These are phyloP conservation scores for Fraxinus sp. DNA, from an alignment of 305 asterid species.

Conservation along the genomic window DNA sequence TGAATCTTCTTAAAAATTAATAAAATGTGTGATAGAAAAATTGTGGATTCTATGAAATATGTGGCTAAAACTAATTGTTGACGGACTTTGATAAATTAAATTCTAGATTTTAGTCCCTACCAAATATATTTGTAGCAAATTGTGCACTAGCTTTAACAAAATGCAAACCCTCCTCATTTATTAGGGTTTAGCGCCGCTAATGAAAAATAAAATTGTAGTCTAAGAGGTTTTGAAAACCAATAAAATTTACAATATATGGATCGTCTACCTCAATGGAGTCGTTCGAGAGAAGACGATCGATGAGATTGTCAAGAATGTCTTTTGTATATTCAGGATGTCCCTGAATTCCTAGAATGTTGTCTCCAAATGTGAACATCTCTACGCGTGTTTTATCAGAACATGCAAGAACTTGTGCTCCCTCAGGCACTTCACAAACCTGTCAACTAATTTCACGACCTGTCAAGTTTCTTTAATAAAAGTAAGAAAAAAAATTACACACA, in stretches of 20 bases:
- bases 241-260: background rate
- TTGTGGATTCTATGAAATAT: background rate
- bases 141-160: background rate
- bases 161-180: background rate
- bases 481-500: background rate
- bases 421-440: conserved; percentile 71
- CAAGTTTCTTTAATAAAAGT: background rate
- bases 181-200: background rate
- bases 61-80: too few species aligned
- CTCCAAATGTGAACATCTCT: conserved; percentile 63
- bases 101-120: background rate
- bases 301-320: conserved; percentile 52
- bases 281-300: conserved; percentile 51
- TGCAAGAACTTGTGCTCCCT: conserved; percentile 59
- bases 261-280: conserved; percentile 44
- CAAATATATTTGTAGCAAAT: background rate
- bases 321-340: conserved; percentile 82
- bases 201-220: too few species aligned
- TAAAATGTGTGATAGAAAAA: background rate
- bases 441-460: background rate
- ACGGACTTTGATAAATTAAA: too few species aligned
- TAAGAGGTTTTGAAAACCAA: background rate
- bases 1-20: background rate
- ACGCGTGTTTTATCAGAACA: conserved; percentile 62
- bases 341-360: conserved; percentile 58